A percentile compares a stretch with the other conserved stretches of the same genome.
phyloP scores from a whole-genome alignment of 208 protist genomes.

The Tritrichomonas foetus region DNA sequence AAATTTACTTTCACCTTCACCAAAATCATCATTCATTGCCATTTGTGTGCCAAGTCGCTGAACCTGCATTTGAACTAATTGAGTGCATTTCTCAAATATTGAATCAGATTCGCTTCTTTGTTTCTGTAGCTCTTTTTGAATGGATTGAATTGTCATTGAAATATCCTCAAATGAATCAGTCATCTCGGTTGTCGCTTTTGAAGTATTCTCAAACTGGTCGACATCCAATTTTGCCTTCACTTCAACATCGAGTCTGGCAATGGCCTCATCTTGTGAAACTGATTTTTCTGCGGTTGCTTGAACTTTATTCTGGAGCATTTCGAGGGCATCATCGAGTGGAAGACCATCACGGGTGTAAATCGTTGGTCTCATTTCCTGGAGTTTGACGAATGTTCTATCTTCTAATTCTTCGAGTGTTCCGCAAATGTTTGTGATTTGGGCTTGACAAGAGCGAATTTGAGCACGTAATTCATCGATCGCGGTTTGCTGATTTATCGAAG shows the following conservation, averaged over 20 bases:
- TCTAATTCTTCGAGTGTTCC: background rate
- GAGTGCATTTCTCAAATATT: background rate
- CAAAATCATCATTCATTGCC: background rate
- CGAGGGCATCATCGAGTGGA: background rate
- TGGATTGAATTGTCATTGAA: background rate
- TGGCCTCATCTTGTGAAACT: background rate
- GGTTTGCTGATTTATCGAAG: background rate
- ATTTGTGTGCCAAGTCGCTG: background rate
- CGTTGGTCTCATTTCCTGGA: background rate
- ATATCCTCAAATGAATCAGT: background rate
- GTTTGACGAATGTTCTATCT: background rate
- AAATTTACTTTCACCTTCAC: background rate
- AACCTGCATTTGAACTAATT: background rate
- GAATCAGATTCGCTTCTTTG: background rate
- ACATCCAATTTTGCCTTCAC: background rate
- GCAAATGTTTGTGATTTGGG: background rate
- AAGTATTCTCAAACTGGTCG: background rate
- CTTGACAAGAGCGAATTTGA: background rate
- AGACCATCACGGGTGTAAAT: slow-evolving; percentile 27
- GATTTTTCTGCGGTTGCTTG: background rate
- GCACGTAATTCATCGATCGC: background rate
- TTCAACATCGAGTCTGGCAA: background rate
- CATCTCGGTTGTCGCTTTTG: background rate
- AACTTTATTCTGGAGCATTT: slow-evolving; percentile 2
- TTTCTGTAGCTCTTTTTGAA: slow-evolving; percentile 25